These are phyloP conservation scores for Aspergillus avenaceus DNA, from an alignment of 495 filamentous ascomycete species.

Conservation along the genomic window DNA sequence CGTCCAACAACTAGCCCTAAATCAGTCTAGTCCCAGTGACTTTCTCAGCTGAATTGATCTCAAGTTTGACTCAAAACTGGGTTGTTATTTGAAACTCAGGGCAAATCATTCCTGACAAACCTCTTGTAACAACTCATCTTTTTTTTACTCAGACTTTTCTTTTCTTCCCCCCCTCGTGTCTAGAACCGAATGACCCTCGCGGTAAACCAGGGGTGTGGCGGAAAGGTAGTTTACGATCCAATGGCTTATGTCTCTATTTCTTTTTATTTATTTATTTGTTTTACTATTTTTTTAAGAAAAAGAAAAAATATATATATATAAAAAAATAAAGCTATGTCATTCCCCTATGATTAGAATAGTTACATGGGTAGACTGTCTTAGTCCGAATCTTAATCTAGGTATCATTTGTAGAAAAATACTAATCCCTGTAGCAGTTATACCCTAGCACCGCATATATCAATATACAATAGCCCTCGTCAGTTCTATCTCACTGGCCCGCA, in stretches of 20 bases:
- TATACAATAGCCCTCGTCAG: neutral
- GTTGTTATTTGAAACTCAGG: too few relatives aligned
- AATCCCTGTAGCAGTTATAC: neutral
- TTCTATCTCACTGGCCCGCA: neutral
- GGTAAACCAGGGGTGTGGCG: too few relatives aligned
- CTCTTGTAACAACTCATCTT: neutral
- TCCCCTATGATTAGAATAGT: too few relatives aligned
- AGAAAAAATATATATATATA: too few relatives aligned
- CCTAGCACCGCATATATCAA: neutral
- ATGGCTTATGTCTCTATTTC: neutral
- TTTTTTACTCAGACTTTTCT: neutral
- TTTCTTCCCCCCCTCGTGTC: too few relatives aligned
- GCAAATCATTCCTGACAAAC: too few relatives aligned
- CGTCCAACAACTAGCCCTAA: neutral
- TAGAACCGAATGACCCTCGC: neutral
- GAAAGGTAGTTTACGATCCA: too few relatives aligned
- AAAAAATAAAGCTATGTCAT: too few relatives aligned
- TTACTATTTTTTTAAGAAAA: too few relatives aligned
- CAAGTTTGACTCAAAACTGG: neutral
- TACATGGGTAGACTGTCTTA: neutral
- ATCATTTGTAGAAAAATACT: neutral
- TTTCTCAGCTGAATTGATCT: conserved; percentile 1
- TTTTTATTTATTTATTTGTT: neutral
- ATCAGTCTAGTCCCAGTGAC: neutral
- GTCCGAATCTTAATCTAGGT: neutral